These are phyloP conservation scores for Sporormia fimetaria DNA, from an alignment of 495 filamentous ascomycete species.

Conservation along the genomic window DNA sequence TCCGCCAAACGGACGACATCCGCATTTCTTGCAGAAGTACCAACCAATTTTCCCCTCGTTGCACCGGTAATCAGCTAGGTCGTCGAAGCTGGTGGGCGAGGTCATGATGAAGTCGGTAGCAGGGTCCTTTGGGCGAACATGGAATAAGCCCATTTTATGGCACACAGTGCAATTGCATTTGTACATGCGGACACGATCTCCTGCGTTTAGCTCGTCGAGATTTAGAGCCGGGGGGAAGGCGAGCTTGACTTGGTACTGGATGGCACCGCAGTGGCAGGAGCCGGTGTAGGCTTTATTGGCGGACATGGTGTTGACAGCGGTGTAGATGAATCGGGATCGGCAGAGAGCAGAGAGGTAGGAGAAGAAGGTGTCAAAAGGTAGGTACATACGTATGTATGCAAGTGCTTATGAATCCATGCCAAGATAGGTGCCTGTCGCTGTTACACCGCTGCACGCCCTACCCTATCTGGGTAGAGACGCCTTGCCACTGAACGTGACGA, in stretches of 20 bases:
- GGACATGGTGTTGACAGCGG: conserved; percentile 5
- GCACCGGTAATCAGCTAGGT: conserved; percentile 17
- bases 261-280: conserved; percentile 24
- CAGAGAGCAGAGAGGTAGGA: not conserved
- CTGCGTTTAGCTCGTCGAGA: not conserved
- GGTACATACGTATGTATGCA: not conserved
- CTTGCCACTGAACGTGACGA: no score
- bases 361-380: not conserved
- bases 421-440: no score
- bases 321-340: not conserved
- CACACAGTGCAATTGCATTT: conserved; percentile 28
- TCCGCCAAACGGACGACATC: conserved; percentile 11
- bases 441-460: no score
- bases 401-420: no score
- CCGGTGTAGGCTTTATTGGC: conserved; percentile 14
- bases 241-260: conserved; percentile 20
- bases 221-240: conserved; percentile 15
- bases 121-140: conserved; percentile 13
- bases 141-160: conserved; percentile 25
- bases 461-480: no score
- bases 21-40: conserved; percentile 25
- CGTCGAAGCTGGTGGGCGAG: conserved; percentile 7
- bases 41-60: conserved; percentile 7
- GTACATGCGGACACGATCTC: conserved; percentile 18
- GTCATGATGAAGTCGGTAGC: conserved; percentile 24